Conservation (phyloP, 176 grass and related monocot genomes). For the Oryza coarctata region DNA sequence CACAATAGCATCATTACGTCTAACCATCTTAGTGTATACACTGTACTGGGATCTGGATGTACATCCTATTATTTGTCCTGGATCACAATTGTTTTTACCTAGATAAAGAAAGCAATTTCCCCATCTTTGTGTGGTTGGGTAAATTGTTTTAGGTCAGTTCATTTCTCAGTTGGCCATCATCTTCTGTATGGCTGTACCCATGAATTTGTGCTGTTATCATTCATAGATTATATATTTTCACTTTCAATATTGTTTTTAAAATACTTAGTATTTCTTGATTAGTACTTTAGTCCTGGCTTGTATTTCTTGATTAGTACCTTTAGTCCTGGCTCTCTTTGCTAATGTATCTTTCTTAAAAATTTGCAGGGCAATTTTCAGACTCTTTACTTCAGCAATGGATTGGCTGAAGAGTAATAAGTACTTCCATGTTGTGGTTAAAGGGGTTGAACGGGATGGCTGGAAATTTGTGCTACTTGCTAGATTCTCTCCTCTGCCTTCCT, state of each 20-base stretch:
- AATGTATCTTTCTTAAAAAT: conserved; percentile 23
- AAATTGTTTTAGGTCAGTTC: background rate
- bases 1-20: background rate
- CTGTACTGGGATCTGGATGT: background rate
- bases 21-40: background rate
- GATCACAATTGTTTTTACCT: background rate
- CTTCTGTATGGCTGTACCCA: background rate
- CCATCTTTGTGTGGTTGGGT: background rate
- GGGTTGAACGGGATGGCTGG: conserved; percentile 90
- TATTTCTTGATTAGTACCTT: conserved; percentile 1
- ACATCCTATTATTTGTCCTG: background rate
- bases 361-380: conserved; percentile 78
- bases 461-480: conserved; percentile 93
- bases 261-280: background rate
- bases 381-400: conserved; percentile 80
- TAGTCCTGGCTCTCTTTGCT: conserved; percentile 7
- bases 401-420: conserved; percentile 79
- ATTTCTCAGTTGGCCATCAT: background rate
- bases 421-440: conserved; percentile 80
- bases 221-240: background rate
- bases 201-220: background rate
- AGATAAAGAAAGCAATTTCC: background rate
- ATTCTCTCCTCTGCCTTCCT: conserved; percentile 89
- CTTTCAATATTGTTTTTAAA: conserved; percentile 3
- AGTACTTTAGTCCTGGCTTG: background rate